Evolutionary conservation across 352 stramenopile species (phyloP).

Genomic region (Thalassiosira delicatula): DNA sequence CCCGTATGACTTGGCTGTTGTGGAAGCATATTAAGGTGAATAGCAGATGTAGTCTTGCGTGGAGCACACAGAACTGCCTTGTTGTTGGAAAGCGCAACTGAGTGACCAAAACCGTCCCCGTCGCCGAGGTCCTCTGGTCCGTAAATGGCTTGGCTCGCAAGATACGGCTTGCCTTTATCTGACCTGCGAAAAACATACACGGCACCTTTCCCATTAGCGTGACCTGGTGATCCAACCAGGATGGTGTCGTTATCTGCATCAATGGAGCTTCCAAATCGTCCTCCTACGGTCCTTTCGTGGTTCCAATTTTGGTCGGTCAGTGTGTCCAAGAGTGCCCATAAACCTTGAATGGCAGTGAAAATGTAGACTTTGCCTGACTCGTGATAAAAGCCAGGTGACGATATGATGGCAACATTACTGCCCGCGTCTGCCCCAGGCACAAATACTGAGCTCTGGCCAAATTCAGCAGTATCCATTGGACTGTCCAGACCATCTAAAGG

Average conservation of each 20-base stretch:
- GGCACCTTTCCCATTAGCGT: constrained; percentile 55
- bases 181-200: constrained; percentile 64
- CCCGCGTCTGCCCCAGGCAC: constrained; percentile 27
- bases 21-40: constrained; percentile 38
- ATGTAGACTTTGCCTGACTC: constrained; percentile 74
- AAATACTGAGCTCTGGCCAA: constrained; percentile 63
- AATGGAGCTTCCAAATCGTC: constrained; percentile 60
- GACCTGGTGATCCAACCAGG: constrained; percentile 56
- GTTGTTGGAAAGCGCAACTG: constrained; percentile 54
- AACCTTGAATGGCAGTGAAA: constrained; percentile 49
- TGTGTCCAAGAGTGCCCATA: constrained; percentile 51
- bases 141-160: constrained; percentile 67
- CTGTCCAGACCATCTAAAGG: constrained; percentile 56
- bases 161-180: constrained; percentile 47
- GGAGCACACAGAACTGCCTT: constrained; percentile 66
- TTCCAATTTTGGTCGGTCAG: constrained; percentile 69
- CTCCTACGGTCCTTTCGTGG: constrained; percentile 39
- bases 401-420: constrained; percentile 55
- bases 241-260: constrained; percentile 56
- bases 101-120: constrained; percentile 66
- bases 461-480: constrained; percentile 59
- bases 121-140: constrained; percentile 43
- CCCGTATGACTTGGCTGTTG: constrained; percentile 32
- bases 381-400: constrained; percentile 65
- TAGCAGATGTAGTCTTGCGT: constrained; percentile 37